Evolutionary conservation across 331 rosid genomes (phyloP), one percentile per base, ranked within the genome.

Genomic region (Cydonia oblonga): DNA sequence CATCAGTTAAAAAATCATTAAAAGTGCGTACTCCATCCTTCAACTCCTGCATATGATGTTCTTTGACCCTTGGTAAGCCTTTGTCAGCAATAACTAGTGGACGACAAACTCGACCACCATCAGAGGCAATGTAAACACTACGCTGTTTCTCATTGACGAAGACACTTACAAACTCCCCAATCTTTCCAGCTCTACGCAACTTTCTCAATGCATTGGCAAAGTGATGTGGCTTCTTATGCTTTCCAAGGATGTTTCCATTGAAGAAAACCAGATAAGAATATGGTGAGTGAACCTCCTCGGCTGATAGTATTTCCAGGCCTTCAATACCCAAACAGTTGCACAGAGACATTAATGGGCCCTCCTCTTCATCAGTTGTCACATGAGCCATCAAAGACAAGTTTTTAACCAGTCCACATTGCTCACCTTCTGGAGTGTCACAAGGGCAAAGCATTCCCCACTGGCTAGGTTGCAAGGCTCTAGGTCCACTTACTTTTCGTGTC

Each of bases 381-480:
- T 93, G 98, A 75, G 98, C 88, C 98, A 93, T 90, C 81, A 93
- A 76, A 68, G 98, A 97, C 86, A 90, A 81, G 76, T 90, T 90
- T 86, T 93, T 93, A 20, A 93, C 97, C 44, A 93, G 91, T 76
- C 98, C 98, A 84, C 97, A 90, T 62, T 89, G 78, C 81, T 90
- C 98, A 38, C 98, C 98, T 81, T 93, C 98, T 35, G 98, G 98
- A 78, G 98, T 93, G 81, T 93, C 98, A 54, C 98, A 93, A 23
- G 98, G 98, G 80, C 98, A 93, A 71, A 90, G 98, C 98, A 93
- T 93, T 64, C 98, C 98, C 98, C 98, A 93, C 97, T 93, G 98
- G 79, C 98, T 93, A 72, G 98, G 97, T 81, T 92, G 97, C 86
- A 92, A 86, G 59, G 97, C 93, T 82, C 97, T 79, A 33, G 97